Conservation (phyloP, 2,329 filamentous ascomycete genomes). For the Thielaviopsis punctulata region DNA sequence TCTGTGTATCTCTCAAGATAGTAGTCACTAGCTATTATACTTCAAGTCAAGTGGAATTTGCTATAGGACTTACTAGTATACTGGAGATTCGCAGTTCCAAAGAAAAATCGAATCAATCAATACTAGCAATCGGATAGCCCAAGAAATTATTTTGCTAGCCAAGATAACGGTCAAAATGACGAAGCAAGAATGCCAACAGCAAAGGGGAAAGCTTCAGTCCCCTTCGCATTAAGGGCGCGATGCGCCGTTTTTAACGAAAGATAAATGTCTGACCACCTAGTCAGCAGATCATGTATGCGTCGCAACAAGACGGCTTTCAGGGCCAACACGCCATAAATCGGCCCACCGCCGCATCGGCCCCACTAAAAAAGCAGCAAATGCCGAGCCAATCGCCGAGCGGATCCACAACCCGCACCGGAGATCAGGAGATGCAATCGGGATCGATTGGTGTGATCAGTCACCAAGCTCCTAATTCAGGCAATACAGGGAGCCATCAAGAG, state of each 20-base stretch:
- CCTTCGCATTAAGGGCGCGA: not conserved
- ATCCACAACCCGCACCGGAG: not conserved
- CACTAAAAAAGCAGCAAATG: slow-evolving; percentile 1
- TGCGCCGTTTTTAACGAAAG: not conserved
- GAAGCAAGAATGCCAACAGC: not conserved
- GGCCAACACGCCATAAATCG: slow-evolving; percentile 11
- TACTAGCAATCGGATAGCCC: not conserved
- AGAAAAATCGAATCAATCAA: not conserved
- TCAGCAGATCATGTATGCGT: slow-evolving; percentile 10
- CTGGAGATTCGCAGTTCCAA: not conserved
- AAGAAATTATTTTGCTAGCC: not conserved
- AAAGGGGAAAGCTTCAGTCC: not conserved
- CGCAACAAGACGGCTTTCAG: slow-evolving; percentile 6
- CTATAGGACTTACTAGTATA: not conserved
- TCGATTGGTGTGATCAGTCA: not conserved
- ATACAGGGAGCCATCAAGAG: not conserved
- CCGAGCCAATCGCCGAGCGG: slow-evolving; percentile 3
- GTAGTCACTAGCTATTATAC: no score
- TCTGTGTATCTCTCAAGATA: no score
- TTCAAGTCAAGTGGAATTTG: not conserved
- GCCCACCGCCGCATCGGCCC: slow-evolving; percentile 9
- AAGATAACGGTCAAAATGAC: not conserved
- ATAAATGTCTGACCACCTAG: slow-evolving; percentile 9
- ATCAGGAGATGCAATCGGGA: not conserved
- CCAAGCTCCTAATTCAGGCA: not conserved